phyloP scores from a whole-genome alignment of 768 basidiomycete species.

The Tricholoma terreum region DNA sequence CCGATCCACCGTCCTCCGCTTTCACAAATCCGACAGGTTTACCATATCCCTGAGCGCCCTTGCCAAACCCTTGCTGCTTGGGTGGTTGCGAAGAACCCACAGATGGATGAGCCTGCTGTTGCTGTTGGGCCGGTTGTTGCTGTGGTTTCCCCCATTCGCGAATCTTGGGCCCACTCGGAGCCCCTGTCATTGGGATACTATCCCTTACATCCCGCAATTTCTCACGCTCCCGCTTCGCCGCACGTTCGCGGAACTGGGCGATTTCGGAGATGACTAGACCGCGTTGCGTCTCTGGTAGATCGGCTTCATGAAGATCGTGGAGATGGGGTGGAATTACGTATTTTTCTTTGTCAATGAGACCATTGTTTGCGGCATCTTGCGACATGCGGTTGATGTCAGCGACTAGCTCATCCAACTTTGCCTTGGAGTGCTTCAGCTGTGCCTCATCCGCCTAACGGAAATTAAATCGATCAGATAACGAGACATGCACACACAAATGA shows the following conservation, averaged over 20 bases:
- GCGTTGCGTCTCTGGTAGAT: constrained; percentile 90
- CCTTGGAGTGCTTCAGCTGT: constrained; percentile 57
- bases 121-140: constrained; percentile 16
- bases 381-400: constrained; percentile 69
- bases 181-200: constrained; percentile 43
- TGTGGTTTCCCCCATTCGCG: constrained; percentile 79
- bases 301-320: constrained; percentile 93
- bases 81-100: constrained; percentile 29
- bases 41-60: constrained; percentile 72
- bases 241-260: constrained; percentile 91
- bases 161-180: constrained; percentile 72
- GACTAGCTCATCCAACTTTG: constrained; percentile 61
- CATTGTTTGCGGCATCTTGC: constrained; percentile 70
- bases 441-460: constrained; percentile 65
- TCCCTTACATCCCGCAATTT: constrained; percentile 77
- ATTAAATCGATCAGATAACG: constrained; percentile 2
- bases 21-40: constrained; percentile 85
- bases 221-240: constrained; percentile 87
- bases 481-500: neutral
- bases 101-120: constrained; percentile 27
- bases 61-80: constrained; percentile 53
- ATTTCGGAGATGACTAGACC: constrained; percentile 96
- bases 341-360: constrained; percentile 80
- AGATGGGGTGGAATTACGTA: constrained; percentile 94
- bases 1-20: constrained; percentile 43